Conservation (phyloP, 108 stramenopile genomes). For the Seminavis robusta region DNA sequence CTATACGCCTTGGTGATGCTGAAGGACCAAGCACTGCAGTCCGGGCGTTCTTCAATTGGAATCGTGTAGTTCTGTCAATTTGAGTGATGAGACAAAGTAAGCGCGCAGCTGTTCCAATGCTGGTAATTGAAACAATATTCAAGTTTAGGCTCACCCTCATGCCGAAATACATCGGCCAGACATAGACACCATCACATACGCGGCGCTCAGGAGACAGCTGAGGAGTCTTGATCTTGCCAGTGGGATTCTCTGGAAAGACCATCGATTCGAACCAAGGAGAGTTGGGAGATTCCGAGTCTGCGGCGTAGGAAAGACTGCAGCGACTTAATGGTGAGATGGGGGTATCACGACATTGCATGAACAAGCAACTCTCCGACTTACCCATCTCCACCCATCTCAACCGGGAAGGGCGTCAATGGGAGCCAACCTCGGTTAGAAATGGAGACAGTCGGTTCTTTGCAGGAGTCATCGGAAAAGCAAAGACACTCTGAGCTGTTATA, state of each 20-base stretch:
- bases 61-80: conserved; percentile 7
- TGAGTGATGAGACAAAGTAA: no score
- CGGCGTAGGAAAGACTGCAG: conserved; percentile 10
- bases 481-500: conserved; percentile 18
- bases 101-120: no score
- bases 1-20: conserved; percentile 21
- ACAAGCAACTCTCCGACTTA: no score
- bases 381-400: conserved; percentile 15
- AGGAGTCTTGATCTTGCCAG: conserved; percentile 20
- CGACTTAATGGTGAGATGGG: no score
- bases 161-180: conserved; percentile 28
- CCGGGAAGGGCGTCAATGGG: conserved; percentile 12
- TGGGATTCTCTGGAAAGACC: conserved; percentile 30
- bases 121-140: no score
- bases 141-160: no score
- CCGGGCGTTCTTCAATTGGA: conserved; percentile 15
- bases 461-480: conserved; percentile 11
- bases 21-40: conserved; percentile 18
- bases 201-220: conserved; percentile 15
- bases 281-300: conserved; percentile 5
- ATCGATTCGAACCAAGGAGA: conserved; percentile 28
- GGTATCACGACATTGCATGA: no score
- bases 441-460: conserved; percentile 10
- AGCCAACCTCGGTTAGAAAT: conserved; percentile 14
- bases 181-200: conserved; percentile 29